Evolutionary conservation across 1,139 yeast species (phyloP), one percentile per base, ranked within the genome.

Genomic region (Lodderomyces parapsilosis): DNA sequence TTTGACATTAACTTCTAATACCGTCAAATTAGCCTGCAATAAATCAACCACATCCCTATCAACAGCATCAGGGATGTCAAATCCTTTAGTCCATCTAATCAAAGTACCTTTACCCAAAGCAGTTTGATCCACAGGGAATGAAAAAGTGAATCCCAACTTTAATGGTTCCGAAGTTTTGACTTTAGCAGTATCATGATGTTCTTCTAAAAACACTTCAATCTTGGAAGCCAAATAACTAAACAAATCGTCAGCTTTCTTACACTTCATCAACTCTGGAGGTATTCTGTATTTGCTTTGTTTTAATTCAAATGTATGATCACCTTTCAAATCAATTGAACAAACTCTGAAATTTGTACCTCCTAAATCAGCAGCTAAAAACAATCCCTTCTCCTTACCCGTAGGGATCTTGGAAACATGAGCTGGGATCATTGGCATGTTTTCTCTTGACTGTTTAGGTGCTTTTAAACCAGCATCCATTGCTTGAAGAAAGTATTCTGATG

Each of bases 11-110:
- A 80, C 68, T 1, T 73, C 67, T 45, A 78, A 71, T 10, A 56
- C 60, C 55, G 86, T 84, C 44, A 91, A 59, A 48, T 86, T 86
- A 7, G 64, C 60, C 65, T 91, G 98, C 51, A 89, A 75, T 41
- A 82, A 64, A 40, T 71, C 71, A 41, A 88, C 94, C 36, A 91
- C 84, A 58, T 91, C 97, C 59, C 83, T 70, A 42, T 88, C 94
- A 33, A 91, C 87, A 36, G 88, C 81, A 55, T 91, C 97, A 28
- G 80, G 78, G 55, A 91, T 85, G 56, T 86, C 81, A 63, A 86
- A 91, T 28, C 97, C 97, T 65, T 91, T 91, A 24, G 97, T 89
- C 98, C 98, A 91, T 62, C 98, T 83, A 45, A 91, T 76, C 53
- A 91, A 76, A 4, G 78, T 81, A 47, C 98, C 98, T 8, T 80